Evolutionary conservation across 352 stramenopile species (phyloP).

Genomic region (Elongisporangium prolatum): DNA sequence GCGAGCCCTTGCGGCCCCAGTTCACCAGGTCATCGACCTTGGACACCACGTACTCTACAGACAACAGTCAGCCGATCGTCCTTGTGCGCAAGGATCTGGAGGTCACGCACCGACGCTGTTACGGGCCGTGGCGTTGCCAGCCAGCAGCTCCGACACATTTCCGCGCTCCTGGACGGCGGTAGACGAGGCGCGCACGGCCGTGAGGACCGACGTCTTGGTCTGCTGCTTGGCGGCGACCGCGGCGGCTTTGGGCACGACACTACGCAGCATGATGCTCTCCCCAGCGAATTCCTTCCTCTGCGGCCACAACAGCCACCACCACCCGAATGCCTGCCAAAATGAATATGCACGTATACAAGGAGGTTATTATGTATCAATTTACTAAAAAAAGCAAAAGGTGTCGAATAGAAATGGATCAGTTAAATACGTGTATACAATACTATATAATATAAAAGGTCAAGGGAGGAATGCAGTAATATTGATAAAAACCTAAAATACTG

Average conservation of each 20-base stretch:
- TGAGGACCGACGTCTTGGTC: constrained; percentile 8
- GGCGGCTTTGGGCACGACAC: constrained; percentile 29
- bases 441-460: background rate
- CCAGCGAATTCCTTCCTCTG: constrained; percentile 13
- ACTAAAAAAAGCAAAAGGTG: too few relatives aligned
- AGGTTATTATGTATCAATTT: too few relatives aligned
- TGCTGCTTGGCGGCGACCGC: constrained; percentile 16
- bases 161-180: constrained; percentile 39
- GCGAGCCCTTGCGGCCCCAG: constrained; percentile 94
- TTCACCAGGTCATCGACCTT: constrained; percentile 99
- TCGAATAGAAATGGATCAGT: background rate
- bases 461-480: background rate
- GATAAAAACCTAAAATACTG: background rate
- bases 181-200: constrained; percentile 17
- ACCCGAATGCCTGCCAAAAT: constrained; percentile 14
- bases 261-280: constrained; percentile 25
- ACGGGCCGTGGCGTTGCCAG: constrained; percentile 57
- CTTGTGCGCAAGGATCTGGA: background rate
- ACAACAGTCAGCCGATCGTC: background rate
- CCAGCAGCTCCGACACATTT: constrained; percentile 69
- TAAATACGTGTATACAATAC: background rate
- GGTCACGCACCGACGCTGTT: constrained; percentile 69
- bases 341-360: background rate
- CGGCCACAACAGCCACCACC: constrained; percentile 9
- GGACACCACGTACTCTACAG: constrained; percentile 95